Percentiles rank a stretch among this genome's conserved stretches.
Evolutionary conservation across 1,284 basidiomycete genomes (phyloP).

Genomic region (Boletellus deceptivus): DNA sequence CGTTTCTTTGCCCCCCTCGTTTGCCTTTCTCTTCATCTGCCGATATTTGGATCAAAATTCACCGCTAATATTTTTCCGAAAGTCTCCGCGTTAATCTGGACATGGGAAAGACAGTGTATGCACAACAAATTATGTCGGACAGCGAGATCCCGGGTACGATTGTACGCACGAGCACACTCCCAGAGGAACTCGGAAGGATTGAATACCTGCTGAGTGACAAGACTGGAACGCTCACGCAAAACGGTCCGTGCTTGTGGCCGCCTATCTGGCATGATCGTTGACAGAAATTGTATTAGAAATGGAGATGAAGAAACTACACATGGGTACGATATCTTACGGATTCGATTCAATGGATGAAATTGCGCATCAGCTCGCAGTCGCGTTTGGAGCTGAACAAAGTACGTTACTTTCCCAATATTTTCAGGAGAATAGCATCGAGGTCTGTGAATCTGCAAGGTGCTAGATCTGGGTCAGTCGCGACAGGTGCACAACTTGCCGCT

Average conservation of each 20-base stretch:
- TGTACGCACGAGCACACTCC: constrained; percentile 94
- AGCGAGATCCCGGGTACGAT: constrained; percentile 92
- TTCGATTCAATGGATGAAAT: constrained; percentile 99
- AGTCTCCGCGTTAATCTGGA: constrained; percentile 98
- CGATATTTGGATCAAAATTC: not conserved
- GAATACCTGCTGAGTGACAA: constrained; percentile 97
- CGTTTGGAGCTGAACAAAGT: constrained; percentile 65
- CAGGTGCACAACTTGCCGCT: constrained; percentile 77
- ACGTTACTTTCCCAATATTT: not conserved
- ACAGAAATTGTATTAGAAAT: constrained; percentile 63
- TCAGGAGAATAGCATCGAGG: not conserved
- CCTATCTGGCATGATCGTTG: not conserved
- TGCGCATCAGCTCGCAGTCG: constrained; percentile 78
- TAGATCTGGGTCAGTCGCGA: constrained; percentile 52
- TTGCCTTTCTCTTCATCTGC: not conserved
- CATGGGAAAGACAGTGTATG: constrained; percentile 99
- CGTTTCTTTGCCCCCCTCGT: not conserved
- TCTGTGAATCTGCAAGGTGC: constrained; percentile 37
- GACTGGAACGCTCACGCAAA: constrained; percentile 97
- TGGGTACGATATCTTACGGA: constrained; percentile 98
- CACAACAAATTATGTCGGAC: constrained; percentile 93
- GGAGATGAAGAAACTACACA: constrained; percentile 98
- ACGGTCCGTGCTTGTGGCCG: constrained; percentile 56
- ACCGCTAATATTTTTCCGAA: constrained; percentile 3
- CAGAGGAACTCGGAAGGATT: constrained; percentile 95